These are phyloP conservation scores for Lyophyllum semitale DNA, from an alignment of 768 basidiomycete species.

Conservation along the genomic window DNA sequence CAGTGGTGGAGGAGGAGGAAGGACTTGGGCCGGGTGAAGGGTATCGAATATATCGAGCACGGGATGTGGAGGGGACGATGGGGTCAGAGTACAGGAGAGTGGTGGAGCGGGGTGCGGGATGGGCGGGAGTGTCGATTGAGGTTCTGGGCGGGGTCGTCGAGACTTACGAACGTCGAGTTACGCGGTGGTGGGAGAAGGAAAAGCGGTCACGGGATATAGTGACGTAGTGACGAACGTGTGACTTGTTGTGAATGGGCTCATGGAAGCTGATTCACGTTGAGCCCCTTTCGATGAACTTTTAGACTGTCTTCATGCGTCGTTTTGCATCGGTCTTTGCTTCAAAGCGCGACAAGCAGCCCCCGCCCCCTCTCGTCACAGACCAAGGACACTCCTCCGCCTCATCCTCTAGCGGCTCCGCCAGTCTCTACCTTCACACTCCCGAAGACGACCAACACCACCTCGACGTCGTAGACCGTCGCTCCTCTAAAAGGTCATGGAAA, in stretches of 20 bases:
- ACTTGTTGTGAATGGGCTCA: too few species aligned
- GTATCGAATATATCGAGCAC: conserved; percentile 65
- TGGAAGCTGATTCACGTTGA: too few species aligned
- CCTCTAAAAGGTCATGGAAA: conserved; percentile 53
- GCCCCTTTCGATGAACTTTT: conserved; percentile 14
- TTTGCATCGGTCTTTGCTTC: conserved; percentile 59
- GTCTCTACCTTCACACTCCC: conserved; percentile 57
- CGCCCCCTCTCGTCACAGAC: conserved; percentile 25
- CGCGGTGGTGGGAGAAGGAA: conserved; percentile 45
- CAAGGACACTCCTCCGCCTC: conserved; percentile 54
- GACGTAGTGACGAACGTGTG: conserved; percentile 16
- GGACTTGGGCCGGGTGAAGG: conserved; percentile 54
- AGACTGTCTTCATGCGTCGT: conserved; percentile 53
- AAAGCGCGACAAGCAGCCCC: conserved; percentile 42
- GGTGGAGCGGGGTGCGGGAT: conserved; percentile 49
- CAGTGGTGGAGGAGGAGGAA: neutral
- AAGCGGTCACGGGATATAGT: conserved; percentile 19
- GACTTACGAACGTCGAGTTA: conserved; percentile 64
- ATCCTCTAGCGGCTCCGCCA: conserved; percentile 64
- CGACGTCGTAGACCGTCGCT: conserved; percentile 26
- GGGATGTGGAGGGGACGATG: conserved; percentile 65
- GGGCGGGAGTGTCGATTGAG: conserved; percentile 56
- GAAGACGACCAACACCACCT: conserved; percentile 49
- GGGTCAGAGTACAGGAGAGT: conserved; percentile 53
- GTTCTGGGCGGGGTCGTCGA: conserved; percentile 61